Evolutionary conservation across 2,329 filamentous ascomycete genomes (phyloP).

Genomic region (Scedosporium boydii): DNA sequence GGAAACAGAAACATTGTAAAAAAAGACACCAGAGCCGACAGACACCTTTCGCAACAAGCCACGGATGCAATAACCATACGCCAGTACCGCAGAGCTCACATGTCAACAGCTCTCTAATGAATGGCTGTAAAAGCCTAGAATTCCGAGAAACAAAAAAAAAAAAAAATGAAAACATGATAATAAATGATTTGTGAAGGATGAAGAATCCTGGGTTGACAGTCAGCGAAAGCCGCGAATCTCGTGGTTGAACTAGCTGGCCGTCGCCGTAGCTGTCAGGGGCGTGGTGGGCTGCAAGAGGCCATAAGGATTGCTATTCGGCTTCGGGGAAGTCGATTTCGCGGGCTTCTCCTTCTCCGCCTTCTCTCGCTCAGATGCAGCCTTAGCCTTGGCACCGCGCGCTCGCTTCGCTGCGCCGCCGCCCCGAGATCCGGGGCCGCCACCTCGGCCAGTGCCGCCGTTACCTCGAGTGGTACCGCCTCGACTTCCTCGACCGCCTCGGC

Average conservation of each 20-base stretch:
- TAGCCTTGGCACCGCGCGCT: conserved; percentile 2
- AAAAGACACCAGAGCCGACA: neutral
- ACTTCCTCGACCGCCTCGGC: conserved; percentile 36
- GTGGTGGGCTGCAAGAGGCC: conserved; percentile 5
- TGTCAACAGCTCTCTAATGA: neutral
- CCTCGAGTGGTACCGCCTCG: conserved; percentile 30
- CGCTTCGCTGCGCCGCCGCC: conserved; percentile 37
- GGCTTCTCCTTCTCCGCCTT: conserved; percentile 6
- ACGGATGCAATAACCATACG: neutral
- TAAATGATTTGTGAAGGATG: too few species aligned
- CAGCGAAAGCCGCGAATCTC: neutral
- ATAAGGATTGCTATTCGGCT: conserved; percentile 5
- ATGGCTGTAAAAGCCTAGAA: neutral
- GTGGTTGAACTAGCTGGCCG: neutral
- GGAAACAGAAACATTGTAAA: neutral
- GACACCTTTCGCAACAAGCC: neutral
- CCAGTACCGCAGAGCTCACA: neutral
- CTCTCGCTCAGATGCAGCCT: conserved; percentile 3
- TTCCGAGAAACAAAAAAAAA: neutral
- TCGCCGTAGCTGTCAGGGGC: neutral
- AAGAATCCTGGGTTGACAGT: too few species aligned
- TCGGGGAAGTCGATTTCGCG: neutral
- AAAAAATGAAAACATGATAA: neutral
- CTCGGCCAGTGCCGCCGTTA: conserved; percentile 17
- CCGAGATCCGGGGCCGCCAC: conserved; percentile 57